phyloP scores from a whole-genome alignment of 768 basidiomycete genomes.

The Filobasidium wieringae region DNA sequence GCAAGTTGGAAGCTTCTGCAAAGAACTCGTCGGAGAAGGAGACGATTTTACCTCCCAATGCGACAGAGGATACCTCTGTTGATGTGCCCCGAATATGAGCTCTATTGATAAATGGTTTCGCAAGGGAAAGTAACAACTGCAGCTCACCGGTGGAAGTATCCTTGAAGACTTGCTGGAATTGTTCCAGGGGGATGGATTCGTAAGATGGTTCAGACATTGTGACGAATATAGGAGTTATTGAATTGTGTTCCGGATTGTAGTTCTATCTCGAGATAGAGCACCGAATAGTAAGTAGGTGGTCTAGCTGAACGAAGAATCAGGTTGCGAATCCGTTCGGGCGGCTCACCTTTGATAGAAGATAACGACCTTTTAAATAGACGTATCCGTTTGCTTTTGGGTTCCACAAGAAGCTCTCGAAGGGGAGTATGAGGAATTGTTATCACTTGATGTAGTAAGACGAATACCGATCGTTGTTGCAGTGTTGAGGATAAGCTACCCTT shows the following conservation, averaged over 20 bases:
- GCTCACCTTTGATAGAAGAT: too few species aligned
- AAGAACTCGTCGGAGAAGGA: conserved; percentile 93
- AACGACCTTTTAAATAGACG: too few species aligned
- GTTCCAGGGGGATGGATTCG: conserved; percentile 18
- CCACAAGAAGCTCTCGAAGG: too few species aligned
- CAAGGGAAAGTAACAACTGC: not conserved
- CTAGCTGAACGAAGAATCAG: too few species aligned
- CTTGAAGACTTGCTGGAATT: conserved; percentile 23
- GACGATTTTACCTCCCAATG: conserved; percentile 63
- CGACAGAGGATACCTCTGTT: conserved; percentile 76
- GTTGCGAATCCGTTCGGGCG: too few species aligned
- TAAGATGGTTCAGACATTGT: conserved; percentile 11
- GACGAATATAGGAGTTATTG: too few species aligned
- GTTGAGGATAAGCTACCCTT: too few species aligned
- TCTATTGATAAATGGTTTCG: not conserved
- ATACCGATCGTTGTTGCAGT: too few species aligned
- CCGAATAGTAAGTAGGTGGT: not conserved
- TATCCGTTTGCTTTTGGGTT: too few species aligned
- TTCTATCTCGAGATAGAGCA: not conserved
- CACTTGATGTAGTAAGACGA: too few species aligned
- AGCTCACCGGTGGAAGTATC: conserved; percentile 15
- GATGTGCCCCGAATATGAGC: not conserved
- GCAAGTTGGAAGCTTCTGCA: conserved; percentile 67
- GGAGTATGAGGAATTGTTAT: too few species aligned
- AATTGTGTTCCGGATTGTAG: too few species aligned